Evolutionary conservation across 495 filamentous ascomycete species (phyloP), one percentile per base, ranked within the genome.

Genomic region (Penicillium pancosmium): DNA sequence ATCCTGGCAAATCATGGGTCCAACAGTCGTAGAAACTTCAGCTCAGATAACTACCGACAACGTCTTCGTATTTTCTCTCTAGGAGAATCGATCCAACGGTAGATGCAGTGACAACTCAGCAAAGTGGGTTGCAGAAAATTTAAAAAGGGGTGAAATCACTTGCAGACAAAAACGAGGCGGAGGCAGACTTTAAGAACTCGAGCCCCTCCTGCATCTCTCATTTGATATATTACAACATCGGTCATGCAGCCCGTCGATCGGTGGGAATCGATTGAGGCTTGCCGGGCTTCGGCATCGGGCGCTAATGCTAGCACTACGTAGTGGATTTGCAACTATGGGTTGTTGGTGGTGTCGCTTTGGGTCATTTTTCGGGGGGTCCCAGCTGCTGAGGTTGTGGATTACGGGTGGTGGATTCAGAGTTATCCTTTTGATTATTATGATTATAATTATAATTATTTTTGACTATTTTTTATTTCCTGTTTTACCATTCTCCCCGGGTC

Each of bases 211-310:
- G 69, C 73, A 72, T 65, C 73, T 79, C 77, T 75, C 80, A 83
- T 81, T 82, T 80, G 80, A 75, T 78, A 73, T 76, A 74, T 75
- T 74, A 72, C 67, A 70, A 68, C 70, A 70, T 69, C 67, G 73
- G 76, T 79, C 78, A 79, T 80, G 78, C 78, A 79, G 72, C 71
- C 62, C 64, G 74, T 75, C 68, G 73, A 77, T 77, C 74, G 68
- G 66, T 69, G 66, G 63, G 50, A 69, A 67, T 71, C 63, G 60
- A 68, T 61, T 31, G 65, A 70, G 66, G 64, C 61, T 70, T 63
- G 65, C 60, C 66, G 63, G 59, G 35, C 58, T 55, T 59, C 55
- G 61, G 62, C 59, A 57, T 66, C 59, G 63, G 63, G 59, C 53
- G 54, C 54, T 57, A 51, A 25, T 13, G 13, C 31, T 51, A 51